Conservation (phyloP, 2,329 filamentous ascomycete genomes). For the Ceratocystis alfenasii region DNA sequence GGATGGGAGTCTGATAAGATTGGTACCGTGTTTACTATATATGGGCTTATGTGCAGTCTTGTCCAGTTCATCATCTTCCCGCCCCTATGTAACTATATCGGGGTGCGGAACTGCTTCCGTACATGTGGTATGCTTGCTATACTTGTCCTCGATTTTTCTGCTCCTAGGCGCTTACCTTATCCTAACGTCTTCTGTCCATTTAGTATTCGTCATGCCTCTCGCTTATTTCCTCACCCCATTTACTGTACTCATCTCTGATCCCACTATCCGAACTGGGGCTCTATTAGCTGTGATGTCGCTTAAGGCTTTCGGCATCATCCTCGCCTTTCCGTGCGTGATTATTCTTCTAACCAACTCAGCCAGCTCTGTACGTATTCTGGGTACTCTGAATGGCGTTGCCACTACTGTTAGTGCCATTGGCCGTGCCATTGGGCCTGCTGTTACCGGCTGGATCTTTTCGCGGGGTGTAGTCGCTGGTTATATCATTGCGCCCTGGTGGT, state of each 20-base stretch:
- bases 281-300: slow-evolving; percentile 57
- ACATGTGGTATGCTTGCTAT: slow-evolving; percentile 38
- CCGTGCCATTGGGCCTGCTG: slow-evolving; percentile 63
- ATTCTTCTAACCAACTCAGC: slow-evolving; percentile 87
- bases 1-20: slow-evolving; percentile 62
- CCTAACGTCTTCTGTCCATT: background rate
- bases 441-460: slow-evolving; percentile 60
- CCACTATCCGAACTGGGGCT: slow-evolving; percentile 42
- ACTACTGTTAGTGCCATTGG: slow-evolving; percentile 74
- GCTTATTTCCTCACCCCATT: slow-evolving; percentile 76
- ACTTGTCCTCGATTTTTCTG: background rate
- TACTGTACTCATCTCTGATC: slow-evolving; percentile 49
- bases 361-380: slow-evolving; percentile 59
- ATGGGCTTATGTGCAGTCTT: slow-evolving; percentile 66
- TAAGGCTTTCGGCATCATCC: slow-evolving; percentile 65
- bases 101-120: slow-evolving; percentile 62
- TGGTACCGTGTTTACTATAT: slow-evolving; percentile 73
- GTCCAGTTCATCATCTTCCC: slow-evolving; percentile 84
- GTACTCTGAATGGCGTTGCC: slow-evolving; percentile 82
- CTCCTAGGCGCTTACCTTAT: background rate
- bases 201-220: slow-evolving; percentile 55
- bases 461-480: slow-evolving; percentile 65
- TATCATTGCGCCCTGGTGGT: slow-evolving; percentile 70
- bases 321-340: slow-evolving; percentile 79
- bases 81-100: slow-evolving; percentile 56